Conservation (phyloP, 2,329 filamentous ascomycete species). For the Coccinonectria pachysandricola region DNA sequence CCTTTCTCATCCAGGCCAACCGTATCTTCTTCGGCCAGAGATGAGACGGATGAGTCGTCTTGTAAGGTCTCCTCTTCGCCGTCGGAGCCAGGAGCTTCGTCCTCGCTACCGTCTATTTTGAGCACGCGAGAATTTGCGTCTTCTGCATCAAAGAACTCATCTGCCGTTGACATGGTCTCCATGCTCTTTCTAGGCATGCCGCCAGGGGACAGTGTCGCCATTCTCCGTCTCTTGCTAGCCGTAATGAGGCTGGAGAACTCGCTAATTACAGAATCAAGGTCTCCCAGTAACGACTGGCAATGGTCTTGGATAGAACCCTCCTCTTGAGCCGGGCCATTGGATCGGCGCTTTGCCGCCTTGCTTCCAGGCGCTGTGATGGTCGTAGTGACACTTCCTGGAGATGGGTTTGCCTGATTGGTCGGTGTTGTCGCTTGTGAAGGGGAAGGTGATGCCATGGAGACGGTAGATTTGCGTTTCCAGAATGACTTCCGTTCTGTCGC, state of each 20-base stretch:
- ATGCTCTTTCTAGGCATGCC: slow-evolving; percentile 51
- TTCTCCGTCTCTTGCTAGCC: slow-evolving; percentile 69
- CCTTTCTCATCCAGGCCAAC: slow-evolving; percentile 49
- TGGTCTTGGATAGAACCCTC: slow-evolving; percentile 68
- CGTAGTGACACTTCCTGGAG: slow-evolving; percentile 26
- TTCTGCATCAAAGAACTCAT: slow-evolving; percentile 93
- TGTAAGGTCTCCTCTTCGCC: slow-evolving; percentile 42
- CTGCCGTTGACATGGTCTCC: slow-evolving; percentile 65
- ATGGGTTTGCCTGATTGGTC: slow-evolving; percentile 32
- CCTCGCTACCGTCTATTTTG: slow-evolving; percentile 62
- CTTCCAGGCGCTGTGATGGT: slow-evolving; percentile 22
- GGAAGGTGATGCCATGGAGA: slow-evolving; percentile 31
- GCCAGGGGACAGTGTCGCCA: slow-evolving; percentile 41
- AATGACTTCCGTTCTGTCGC: slow-evolving; percentile 54
- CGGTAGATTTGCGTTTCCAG: slow-evolving; percentile 81
- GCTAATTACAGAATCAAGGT: slow-evolving; percentile 72
- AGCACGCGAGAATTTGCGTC: slow-evolving; percentile 57
- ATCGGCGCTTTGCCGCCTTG: slow-evolving; percentile 25
- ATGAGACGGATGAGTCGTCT: slow-evolving; percentile 49
- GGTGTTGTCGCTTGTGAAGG: slow-evolving; percentile 28
- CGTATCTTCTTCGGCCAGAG: slow-evolving; percentile 48
- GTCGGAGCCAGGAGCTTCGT: slow-evolving; percentile 49
- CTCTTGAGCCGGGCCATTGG: slow-evolving; percentile 32
- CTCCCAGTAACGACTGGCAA: slow-evolving; percentile 70
- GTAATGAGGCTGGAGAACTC: slow-evolving; percentile 72